Conservation (phyloP, 2,329 filamentous ascomycete genomes). For the Plectosphaerella plurivora region DNA sequence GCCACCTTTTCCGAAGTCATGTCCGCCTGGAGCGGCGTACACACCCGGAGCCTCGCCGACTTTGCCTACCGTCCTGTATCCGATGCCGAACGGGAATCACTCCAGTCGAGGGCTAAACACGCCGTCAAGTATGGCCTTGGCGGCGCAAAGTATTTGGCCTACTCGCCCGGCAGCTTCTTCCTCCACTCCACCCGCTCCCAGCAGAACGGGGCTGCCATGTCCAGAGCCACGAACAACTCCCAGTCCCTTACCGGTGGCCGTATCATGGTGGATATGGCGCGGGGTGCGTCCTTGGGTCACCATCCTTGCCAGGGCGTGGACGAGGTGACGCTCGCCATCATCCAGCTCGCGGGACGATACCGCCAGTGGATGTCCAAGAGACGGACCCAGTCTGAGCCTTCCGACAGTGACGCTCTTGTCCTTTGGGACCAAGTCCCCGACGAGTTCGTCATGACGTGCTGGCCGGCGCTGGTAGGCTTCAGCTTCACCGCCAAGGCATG, state of each 20-base stretch:
- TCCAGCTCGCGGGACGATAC: conserved; percentile 4
- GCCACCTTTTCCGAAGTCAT: conserved; percentile 5
- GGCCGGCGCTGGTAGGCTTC: conserved; percentile 6
- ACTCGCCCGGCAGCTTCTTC: conserved; percentile 5
- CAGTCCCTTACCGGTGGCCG: conserved; percentile 1
- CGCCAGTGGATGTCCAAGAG: conserved; percentile 5
- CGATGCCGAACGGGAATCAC: not conserved
- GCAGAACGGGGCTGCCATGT: not conserved
- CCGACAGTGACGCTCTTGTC: conserved; percentile 1
- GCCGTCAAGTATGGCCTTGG: conserved; percentile 1
- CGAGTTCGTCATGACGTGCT: conserved; percentile 4
- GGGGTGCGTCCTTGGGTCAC: conserved; percentile 6
- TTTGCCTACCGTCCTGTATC: conserved; percentile 4
- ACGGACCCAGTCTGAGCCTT: not conserved
- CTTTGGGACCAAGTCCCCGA: conserved; percentile 4
- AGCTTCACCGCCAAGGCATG: conserved; percentile 8
- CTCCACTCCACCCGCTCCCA: conserved; percentile 1
- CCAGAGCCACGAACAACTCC: not conserved
- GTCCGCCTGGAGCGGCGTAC: conserved; percentile 1
- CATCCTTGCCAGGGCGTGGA: conserved; percentile 5
- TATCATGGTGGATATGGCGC: conserved; percentile 7
- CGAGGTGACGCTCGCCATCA: conserved; percentile 4
- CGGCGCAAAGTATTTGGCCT: conserved; percentile 6
- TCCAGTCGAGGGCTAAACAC: not conserved
- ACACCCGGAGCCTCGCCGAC: not conserved